A percentile compares a stretch with the other conserved stretches of the same genome.
phyloP scores from a whole-genome alignment of 2,329 filamentous ascomycete genomes.

The Fusarium protoensiforme region DNA sequence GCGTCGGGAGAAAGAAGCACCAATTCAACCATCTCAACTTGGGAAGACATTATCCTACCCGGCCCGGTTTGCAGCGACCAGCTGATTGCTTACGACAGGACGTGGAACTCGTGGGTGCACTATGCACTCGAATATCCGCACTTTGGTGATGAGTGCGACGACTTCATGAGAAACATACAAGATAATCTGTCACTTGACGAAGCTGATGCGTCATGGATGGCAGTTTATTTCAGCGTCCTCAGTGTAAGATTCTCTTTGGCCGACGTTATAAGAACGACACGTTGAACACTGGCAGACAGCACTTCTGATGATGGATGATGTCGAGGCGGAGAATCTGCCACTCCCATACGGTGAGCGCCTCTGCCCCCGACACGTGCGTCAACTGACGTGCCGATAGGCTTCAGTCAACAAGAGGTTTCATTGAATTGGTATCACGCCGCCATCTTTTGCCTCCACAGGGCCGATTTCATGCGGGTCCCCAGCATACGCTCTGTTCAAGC shows the following conservation, averaged over 20 bases:
- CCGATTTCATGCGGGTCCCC: constrained; percentile 5
- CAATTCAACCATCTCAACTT: neutral
- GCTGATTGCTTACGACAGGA: constrained; percentile 16
- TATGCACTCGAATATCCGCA: constrained; percentile 21
- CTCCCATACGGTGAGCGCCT: neutral
- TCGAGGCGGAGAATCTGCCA: neutral
- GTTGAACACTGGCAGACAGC: too few species aligned
- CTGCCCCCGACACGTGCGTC: neutral
- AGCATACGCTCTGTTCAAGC: constrained; percentile 14
- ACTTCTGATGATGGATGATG: constrained; percentile 20
- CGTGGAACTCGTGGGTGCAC: constrained; percentile 25
- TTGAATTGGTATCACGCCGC: constrained; percentile 20
- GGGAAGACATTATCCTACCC: constrained; percentile 12
- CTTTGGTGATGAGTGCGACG: constrained; percentile 11
- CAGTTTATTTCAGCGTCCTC: constrained; percentile 24
- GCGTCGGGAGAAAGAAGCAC: neutral
- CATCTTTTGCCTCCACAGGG: constrained; percentile 5
- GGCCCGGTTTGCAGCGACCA: constrained; percentile 7
- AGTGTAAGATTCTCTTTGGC: too few species aligned
- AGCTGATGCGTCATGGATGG: constrained; percentile 12
- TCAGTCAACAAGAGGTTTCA: neutral
- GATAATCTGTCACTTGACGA: neutral
- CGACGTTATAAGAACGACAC: too few species aligned
- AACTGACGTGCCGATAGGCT: neutral
- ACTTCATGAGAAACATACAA: constrained; percentile 5